Percentiles rank a stretch among this genome's conserved stretches.
phyloP scores from a whole-genome alignment of 768 basidiomycete species.

The Phlegmacium glaucopus region DNA sequence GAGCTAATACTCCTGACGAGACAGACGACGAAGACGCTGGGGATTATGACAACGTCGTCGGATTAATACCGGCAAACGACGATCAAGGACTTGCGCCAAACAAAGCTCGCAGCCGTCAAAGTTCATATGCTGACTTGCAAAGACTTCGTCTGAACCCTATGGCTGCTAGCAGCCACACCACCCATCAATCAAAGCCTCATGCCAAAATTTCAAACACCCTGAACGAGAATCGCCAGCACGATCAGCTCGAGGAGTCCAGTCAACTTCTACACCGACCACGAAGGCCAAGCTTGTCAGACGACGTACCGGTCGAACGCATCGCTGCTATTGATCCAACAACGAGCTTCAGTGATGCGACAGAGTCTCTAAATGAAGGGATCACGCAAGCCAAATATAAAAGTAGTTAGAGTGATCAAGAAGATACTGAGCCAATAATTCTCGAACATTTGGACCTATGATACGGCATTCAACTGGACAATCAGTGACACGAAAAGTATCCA shows the following conservation, averaged over 20 bases:
- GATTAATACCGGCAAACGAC: conserved; percentile 53
- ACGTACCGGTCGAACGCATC: conserved; percentile 60
- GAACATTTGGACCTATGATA: neutral
- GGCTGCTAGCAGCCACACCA: conserved; percentile 7
- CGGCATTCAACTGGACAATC: neutral
- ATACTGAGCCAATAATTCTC: too few relatives aligned
- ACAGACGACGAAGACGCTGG: conserved; percentile 87
- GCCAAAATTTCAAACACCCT: neutral
- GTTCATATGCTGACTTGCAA: conserved; percentile 82
- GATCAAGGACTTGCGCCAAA: conserved; percentile 30
- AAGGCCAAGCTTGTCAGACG: conserved; percentile 61
- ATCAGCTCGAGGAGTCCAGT: conserved; percentile 42
- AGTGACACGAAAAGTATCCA: neutral
- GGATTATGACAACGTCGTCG: conserved; percentile 88
- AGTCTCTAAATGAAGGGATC: conserved; percentile 65
- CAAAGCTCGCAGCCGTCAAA: conserved; percentile 59
- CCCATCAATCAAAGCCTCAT: conserved; percentile 9
- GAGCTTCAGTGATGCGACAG: conserved; percentile 61
- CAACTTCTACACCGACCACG: conserved; percentile 48
- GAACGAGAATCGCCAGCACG: conserved; percentile 8
- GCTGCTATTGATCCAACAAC: conserved; percentile 55
- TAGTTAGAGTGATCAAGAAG: neutral
- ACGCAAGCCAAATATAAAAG: conserved; percentile 23
- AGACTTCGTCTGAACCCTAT: conserved; percentile 46
- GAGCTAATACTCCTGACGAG: conserved; percentile 66